A percentile compares a stretch with the other conserved stretches of the same genome.
phyloP scores from a whole-genome alignment of 192 early-diverging fungal genomes.

The Phycomyces blakesleeanus region DNA sequence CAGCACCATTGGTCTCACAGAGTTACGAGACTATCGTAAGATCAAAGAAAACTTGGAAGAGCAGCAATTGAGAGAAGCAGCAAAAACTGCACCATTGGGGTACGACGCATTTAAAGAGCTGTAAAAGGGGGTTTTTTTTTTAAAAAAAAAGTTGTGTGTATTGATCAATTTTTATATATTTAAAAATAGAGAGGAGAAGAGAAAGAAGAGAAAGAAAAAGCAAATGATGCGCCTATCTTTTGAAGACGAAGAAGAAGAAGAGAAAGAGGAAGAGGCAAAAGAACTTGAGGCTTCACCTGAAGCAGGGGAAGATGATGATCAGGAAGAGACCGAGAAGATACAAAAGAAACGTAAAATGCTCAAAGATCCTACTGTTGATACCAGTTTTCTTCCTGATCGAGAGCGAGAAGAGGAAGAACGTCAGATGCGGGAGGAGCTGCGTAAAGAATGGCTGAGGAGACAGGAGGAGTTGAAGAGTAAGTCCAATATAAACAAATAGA shows the following conservation, averaged over 20 bases:
- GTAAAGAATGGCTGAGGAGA: conserved; percentile 76
- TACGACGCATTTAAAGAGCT: conserved; percentile 2
- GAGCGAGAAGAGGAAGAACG: conserved; percentile 81
- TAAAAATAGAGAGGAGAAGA: conserved; percentile 45
- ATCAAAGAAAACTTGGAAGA: conserved; percentile 82
- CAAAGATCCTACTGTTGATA: conserved; percentile 90
- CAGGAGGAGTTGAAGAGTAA: conserved; percentile 82
- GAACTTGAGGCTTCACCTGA: not conserved
- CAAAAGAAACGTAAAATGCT: conserved; percentile 51
- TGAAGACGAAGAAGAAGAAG: conserved; percentile 59
- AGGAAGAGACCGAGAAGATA: conserved; percentile 14
- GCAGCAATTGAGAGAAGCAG: conserved; percentile 68
- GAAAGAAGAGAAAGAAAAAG: conserved; percentile 64
- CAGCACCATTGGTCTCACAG: conserved; percentile 86
- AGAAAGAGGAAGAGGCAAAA: conserved; percentile 19
- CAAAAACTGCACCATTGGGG: conserved; percentile 51
- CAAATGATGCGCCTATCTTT: conserved; percentile 74
- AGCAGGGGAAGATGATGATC: conserved; percentile 27
- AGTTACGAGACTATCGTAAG: conserved; percentile 85
- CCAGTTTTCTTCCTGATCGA: conserved; percentile 87
- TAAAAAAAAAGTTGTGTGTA: not conserved
- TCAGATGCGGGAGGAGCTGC: conserved; percentile 64
- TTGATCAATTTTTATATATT: not conserved
- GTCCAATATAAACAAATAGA: not conserved
- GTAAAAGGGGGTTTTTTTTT: no score